phyloP scores from a whole-genome alignment of 352 stramenopile species.

The Pythium vanterpoolii region DNA sequence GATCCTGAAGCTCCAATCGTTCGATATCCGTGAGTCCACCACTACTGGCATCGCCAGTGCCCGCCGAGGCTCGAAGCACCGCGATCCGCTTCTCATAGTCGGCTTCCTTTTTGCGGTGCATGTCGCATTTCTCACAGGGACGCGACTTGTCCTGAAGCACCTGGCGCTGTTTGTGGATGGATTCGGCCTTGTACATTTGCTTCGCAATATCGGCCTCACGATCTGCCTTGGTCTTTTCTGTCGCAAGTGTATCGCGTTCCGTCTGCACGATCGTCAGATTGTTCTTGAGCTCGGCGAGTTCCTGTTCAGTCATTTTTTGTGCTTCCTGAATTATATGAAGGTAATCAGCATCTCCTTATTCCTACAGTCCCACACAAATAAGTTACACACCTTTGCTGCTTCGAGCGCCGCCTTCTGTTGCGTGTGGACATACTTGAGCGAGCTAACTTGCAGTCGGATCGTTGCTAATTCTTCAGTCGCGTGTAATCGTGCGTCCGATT shows the following conservation, averaged over 20 bases:
- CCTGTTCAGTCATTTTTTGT: slow-evolving; percentile 52
- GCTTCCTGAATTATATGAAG: slow-evolving; percentile 29
- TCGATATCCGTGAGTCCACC: slow-evolving; percentile 68
- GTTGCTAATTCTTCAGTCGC: slow-evolving; percentile 77
- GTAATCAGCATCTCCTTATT: not conserved
- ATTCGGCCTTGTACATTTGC: slow-evolving; percentile 58
- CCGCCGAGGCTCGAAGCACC: slow-evolving; percentile 26
- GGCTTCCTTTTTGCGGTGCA: slow-evolving; percentile 48
- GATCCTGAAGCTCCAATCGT: slow-evolving; percentile 74
- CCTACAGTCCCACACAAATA: not conserved
- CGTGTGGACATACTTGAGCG: slow-evolving; percentile 69
- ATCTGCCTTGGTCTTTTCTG: slow-evolving; percentile 53
- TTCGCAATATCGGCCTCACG: slow-evolving; percentile 62
- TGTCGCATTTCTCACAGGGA: slow-evolving; percentile 57
- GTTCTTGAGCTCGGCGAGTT: slow-evolving; percentile 68
- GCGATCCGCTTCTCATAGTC: slow-evolving; percentile 43
- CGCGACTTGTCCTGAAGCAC: slow-evolving; percentile 51
- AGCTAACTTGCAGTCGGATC: slow-evolving; percentile 66
- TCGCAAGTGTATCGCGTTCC: slow-evolving; percentile 47
- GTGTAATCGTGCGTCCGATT: slow-evolving; percentile 64
- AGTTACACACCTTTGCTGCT: slow-evolving; percentile 44
- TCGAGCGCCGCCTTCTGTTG: slow-evolving; percentile 74
- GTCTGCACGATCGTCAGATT: slow-evolving; percentile 49
- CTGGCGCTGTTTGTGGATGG: slow-evolving; percentile 48
- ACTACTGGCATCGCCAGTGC: not conserved